Evolutionary conservation across 2,329 filamentous ascomycete genomes (phyloP).

Genomic region (Ophiocordyceps unilateralis): DNA sequence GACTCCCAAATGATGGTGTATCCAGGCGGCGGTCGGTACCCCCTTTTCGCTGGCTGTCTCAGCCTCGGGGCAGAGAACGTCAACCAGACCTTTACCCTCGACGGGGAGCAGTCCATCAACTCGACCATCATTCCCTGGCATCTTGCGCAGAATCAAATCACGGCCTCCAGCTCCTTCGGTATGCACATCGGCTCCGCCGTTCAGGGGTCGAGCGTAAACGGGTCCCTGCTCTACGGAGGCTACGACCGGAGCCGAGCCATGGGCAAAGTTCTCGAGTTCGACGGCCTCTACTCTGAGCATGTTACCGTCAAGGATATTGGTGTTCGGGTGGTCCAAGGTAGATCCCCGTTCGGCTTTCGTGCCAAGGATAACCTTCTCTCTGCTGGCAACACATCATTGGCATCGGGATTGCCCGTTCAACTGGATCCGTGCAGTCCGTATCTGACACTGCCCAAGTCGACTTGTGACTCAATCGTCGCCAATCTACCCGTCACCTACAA

Average conservation of each 20-base stretch:
- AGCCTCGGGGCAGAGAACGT: slow-evolving; percentile 11
- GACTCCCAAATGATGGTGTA: slow-evolving; percentile 11
- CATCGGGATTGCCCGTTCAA: not conserved
- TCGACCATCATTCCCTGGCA: slow-evolving; percentile 6
- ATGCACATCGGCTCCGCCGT: slow-evolving; percentile 22
- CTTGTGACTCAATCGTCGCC: slow-evolving; percentile 20
- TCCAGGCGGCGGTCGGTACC: slow-evolving; percentile 12
- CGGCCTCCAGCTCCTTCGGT: slow-evolving; percentile 21
- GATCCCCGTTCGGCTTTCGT: not conserved
- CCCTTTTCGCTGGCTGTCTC: slow-evolving; percentile 14
- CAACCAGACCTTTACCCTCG: slow-evolving; percentile 13
- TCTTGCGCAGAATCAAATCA: slow-evolving; percentile 7
- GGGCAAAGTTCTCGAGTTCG: slow-evolving; percentile 12
- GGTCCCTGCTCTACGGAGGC: slow-evolving; percentile 21
- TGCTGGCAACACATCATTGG: not conserved
- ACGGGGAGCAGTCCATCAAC: slow-evolving; percentile 1
- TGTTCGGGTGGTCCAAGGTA: not conserved
- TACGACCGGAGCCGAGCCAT: slow-evolving; percentile 23
- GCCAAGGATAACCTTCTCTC: not conserved
- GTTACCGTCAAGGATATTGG: not conserved
- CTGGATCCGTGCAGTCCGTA: not conserved
- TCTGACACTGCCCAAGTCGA: slow-evolving; percentile 10
- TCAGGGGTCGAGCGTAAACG: slow-evolving; percentile 7
- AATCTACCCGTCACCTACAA: slow-evolving; percentile 20
- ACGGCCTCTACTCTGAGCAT: slow-evolving; percentile 10